phyloP scores from a whole-genome alignment of 305 asterid genomes.

The Fraxinus latifolia region DNA sequence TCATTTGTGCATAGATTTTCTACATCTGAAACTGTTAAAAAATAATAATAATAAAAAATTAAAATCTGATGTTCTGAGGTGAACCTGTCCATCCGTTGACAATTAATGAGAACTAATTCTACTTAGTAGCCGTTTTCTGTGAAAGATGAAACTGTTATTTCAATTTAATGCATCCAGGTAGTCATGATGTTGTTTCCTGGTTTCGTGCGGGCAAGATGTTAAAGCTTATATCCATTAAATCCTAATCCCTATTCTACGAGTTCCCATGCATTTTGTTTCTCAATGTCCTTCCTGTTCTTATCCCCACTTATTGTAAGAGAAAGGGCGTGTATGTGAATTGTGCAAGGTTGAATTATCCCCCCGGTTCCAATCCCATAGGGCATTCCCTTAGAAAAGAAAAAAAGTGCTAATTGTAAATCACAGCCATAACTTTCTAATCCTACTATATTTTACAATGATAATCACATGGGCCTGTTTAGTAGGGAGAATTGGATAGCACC shows the following conservation, averaged over 20 bases:
- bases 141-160: neutral
- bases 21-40: neutral
- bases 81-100: neutral
- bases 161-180: neutral
- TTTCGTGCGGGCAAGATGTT: neutral
- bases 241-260: neutral
- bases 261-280: neutral
- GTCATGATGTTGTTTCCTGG: neutral
- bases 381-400: neutral
- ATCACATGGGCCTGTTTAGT: neutral
- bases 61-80: neutral
- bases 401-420: neutral
- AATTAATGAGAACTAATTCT: neutral
- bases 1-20: neutral
- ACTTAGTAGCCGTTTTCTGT: neutral
- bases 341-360: neutral
- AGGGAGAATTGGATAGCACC: neutral
- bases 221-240: neutral
- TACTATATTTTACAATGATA: neutral
- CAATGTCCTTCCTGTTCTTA: neutral
- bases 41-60: too few species aligned
- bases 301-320: neutral
- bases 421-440: neutral
- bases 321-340: neutral
- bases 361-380: neutral